Percentiles rank a stretch among this genome's conserved stretches.
Evolutionary conservation across 345 rosid genomes (phyloP).

Genomic region (Brassica nigra): DNA sequence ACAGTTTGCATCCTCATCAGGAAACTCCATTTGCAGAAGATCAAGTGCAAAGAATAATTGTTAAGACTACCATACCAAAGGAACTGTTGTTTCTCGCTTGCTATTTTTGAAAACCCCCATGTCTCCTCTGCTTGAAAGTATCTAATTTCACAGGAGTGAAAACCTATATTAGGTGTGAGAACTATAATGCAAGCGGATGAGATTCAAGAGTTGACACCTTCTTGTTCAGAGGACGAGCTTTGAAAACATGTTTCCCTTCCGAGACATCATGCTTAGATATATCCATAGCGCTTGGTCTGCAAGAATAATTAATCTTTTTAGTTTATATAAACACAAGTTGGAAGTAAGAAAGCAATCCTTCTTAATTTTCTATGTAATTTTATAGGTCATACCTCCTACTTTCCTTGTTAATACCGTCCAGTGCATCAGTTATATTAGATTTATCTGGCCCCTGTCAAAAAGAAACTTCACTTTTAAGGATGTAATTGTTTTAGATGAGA

Average conservation of each 20-base stretch:
- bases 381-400: constrained; percentile 50
- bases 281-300: constrained; percentile 53
- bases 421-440: constrained; percentile 37
- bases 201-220: constrained; percentile 53
- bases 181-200: background rate
- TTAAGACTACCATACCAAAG: constrained; percentile 53
- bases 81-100: constrained; percentile 77
- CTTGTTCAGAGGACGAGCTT: constrained; percentile 78
- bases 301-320: background rate
- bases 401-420: constrained; percentile 49
- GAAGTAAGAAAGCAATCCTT: background rate
- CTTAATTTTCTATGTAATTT: background rate
- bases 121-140: constrained; percentile 82
- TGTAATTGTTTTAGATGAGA: background rate
- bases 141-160: constrained; percentile 43
- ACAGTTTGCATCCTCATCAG: constrained; percentile 14
- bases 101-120: constrained; percentile 65
- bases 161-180: background rate
- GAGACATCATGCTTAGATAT: constrained; percentile 47
- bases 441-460: constrained; percentile 52
- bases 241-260: constrained; percentile 49
- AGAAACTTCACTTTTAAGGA: constrained; percentile 19
- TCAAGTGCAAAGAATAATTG: background rate
- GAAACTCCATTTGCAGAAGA: constrained; percentile 5
- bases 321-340: constrained; percentile 12